These are phyloP conservation scores for Penicillium sp. DNA, from an alignment of 2,329 filamentous ascomycete species.

Conservation along the genomic window DNA sequence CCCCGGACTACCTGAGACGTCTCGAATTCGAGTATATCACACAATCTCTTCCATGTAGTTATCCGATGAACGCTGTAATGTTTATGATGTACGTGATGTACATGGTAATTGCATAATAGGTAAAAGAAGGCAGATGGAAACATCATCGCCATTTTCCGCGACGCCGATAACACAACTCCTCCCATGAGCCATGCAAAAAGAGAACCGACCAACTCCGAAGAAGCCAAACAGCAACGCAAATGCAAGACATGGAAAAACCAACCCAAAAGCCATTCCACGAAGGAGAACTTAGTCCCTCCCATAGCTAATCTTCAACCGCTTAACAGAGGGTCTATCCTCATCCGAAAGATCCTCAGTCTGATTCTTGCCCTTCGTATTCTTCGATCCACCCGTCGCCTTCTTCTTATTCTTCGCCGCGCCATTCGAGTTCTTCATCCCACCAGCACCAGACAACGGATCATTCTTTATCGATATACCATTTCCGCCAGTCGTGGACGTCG, in stretches of 20 bases:
- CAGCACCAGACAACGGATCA: constrained; percentile 13
- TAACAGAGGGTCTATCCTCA: constrained; percentile 40
- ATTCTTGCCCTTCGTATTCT: constrained; percentile 29
- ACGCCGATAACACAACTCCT: constrained; percentile 5
- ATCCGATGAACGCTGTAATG: constrained; percentile 4
- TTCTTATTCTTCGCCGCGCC: constrained; percentile 43
- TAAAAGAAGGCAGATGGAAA: not conserved
- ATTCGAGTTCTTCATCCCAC: constrained; percentile 20
- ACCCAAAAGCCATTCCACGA: not conserved
- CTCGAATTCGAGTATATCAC: not conserved
- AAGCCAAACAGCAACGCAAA: constrained; percentile 5
- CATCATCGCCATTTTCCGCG: constrained; percentile 3
- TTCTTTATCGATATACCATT: constrained; percentile 24
- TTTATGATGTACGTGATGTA: constrained; percentile 12
- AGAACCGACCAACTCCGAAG: constrained; percentile 11
- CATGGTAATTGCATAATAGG: constrained; percentile 11
- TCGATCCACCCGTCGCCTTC: constrained; percentile 34
- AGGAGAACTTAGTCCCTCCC: constrained; percentile 35
- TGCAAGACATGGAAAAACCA: not conserved
- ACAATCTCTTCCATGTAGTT: not conserved
- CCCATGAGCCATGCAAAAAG: constrained; percentile 1
- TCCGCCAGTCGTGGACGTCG: constrained; percentile 38
- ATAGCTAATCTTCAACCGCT: constrained; percentile 47
- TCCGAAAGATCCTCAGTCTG: constrained; percentile 34
- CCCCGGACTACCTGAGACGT: not conserved